Evolutionary conservation across 2,329 filamentous ascomycete species (phyloP).

Genomic region (Alternaria postmessia): DNA sequence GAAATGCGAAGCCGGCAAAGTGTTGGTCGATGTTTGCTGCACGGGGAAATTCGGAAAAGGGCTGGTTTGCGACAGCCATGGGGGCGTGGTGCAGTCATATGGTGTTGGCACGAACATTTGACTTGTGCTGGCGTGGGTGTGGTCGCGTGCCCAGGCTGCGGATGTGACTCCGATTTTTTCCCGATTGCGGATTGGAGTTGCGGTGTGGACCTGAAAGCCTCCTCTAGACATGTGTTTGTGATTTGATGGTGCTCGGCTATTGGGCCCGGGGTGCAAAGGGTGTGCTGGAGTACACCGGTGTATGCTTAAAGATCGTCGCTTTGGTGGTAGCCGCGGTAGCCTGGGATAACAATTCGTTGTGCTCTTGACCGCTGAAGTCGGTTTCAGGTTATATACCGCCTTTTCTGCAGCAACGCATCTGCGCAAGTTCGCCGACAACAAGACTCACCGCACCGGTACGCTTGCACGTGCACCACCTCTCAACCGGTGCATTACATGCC

Average conservation of each 20-base stretch:
- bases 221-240: slow-evolving; percentile 4
- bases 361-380: slow-evolving; percentile 3
- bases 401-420: slow-evolving; percentile 3
- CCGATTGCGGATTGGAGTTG: not conserved
- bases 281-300: not conserved
- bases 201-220: slow-evolving; percentile 5
- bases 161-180: slow-evolving; percentile 2
- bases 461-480: slow-evolving; percentile 1
- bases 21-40: slow-evolving; percentile 8
- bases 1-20: slow-evolving; percentile 5
- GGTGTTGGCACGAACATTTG: slow-evolving; percentile 13
- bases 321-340: not conserved
- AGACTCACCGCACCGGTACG: slow-evolving; percentile 5
- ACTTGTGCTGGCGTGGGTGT: slow-evolving; percentile 2
- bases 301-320: not conserved
- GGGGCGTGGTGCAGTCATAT: slow-evolving; percentile 8
- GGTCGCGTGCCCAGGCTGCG: slow-evolving; percentile 1
- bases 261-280: not conserved
- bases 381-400: slow-evolving; percentile 7
- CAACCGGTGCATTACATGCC: slow-evolving; percentile 2
- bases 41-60: slow-evolving; percentile 5
- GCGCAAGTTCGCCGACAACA: slow-evolving; percentile 3
- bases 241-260: not conserved
- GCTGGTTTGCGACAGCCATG: slow-evolving; percentile 5
- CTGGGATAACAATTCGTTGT: not conserved